phyloP scores from a whole-genome alignment of 2,329 filamentous ascomycete genomes.

The Tolypocladium endophyticum region DNA sequence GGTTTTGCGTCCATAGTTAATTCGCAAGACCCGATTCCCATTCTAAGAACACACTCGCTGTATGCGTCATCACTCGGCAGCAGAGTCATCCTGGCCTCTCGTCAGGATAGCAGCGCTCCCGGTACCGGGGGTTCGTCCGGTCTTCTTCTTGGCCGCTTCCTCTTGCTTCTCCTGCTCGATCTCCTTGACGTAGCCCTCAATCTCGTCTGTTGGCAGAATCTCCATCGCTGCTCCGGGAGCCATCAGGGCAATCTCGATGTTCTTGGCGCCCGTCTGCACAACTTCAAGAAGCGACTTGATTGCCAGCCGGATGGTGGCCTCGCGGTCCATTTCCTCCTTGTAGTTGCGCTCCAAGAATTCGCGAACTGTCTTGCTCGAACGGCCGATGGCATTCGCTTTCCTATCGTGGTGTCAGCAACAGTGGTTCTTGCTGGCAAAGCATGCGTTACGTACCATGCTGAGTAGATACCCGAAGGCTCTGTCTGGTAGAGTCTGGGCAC shows the following conservation, averaged over 20 bases:
- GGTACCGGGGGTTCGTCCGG: conserved; percentile 58
- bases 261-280: conserved; percentile 97
- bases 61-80: conserved; percentile 20
- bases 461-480: conserved; percentile 98
- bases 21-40: conserved; percentile 13
- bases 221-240: conserved; percentile 83
- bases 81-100: conserved; percentile 36
- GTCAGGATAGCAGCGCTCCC: conserved; percentile 67
- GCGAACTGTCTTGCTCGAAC: conserved; percentile 96
- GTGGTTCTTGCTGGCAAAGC: not conserved
- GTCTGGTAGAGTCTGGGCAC: conserved; percentile 92
- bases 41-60: conserved; percentile 11
- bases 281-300: conserved; percentile 98
- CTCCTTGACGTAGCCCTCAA: conserved; percentile 94
- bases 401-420: conserved; percentile 32
- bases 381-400: conserved; percentile 98
- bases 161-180: conserved; percentile 99
- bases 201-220: conserved; percentile 90
- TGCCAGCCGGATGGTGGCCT: conserved; percentile 90
- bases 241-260: conserved; percentile 99
- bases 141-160: conserved; percentile 96
- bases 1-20: conserved; percentile 14
- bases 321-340: conserved; percentile 94
- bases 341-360: conserved; percentile 99
- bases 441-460: conserved; percentile 64